Percentiles rank a stretch among this genome's conserved stretches.
Evolutionary conservation across 1,284 basidiomycete species (phyloP).

Genomic region (Trichosporon inkin): DNA sequence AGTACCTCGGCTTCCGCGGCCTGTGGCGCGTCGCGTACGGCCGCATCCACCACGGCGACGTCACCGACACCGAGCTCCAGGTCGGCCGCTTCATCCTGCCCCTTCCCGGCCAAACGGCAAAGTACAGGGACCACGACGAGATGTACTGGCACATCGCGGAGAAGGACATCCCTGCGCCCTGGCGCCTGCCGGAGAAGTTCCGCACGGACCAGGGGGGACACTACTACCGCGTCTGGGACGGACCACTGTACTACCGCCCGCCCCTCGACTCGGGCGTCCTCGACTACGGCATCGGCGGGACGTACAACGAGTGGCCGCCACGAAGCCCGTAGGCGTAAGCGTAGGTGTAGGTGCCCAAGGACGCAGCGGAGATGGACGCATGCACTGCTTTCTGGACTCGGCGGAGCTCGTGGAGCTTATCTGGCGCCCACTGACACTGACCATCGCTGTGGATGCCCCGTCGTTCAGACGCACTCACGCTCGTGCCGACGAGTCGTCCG

Average conservation of each 20-base stretch:
- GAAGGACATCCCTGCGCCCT: constrained; percentile 58
- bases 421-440: no score
- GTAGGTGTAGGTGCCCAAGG: no score
- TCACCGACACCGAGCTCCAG: constrained; percentile 49
- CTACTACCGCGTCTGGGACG: constrained; percentile 35
- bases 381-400: no score
- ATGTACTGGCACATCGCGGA: constrained; percentile 66
- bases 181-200: constrained; percentile 47
- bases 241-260: constrained; percentile 49
- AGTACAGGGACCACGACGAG: constrained; percentile 60
- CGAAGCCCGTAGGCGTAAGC: background rate
- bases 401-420: no score
- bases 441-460: no score
- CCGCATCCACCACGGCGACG: constrained; percentile 41
- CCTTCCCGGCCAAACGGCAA: constrained; percentile 55
- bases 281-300: constrained; percentile 25
- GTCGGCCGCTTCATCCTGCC: constrained; percentile 76
- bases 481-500: no score
- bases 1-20: constrained; percentile 80
- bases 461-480: no score
- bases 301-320: background rate
- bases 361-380: no score
- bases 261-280: constrained; percentile 35
- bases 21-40: constrained; percentile 65
- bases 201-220: constrained; percentile 35